Percentiles rank a stretch among this genome's conserved stretches.
Evolutionary conservation across 768 basidiomycete species (phyloP).

Genomic region (Termitomyces sp.): DNA sequence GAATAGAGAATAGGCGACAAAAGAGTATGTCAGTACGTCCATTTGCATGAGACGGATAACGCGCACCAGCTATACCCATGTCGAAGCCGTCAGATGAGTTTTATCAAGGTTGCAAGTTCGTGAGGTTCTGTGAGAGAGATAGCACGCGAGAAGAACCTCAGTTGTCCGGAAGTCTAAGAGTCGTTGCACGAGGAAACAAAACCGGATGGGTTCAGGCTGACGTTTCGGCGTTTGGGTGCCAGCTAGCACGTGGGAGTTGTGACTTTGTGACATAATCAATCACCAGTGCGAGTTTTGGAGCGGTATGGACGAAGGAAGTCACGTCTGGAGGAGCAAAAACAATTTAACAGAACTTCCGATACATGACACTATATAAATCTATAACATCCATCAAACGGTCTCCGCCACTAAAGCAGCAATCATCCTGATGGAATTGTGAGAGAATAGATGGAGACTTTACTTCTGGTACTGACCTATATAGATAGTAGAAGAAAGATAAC

Average conservation of each 20-base stretch:
- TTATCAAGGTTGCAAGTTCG: constrained; percentile 3
- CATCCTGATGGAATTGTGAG: constrained; percentile 45
- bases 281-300: background rate
- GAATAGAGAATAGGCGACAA: constrained; percentile 1
- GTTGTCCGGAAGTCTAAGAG: background rate
- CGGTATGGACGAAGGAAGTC: background rate
- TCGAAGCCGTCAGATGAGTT: constrained; percentile 18
- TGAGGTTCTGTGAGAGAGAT: background rate
- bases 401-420: constrained; percentile 81
- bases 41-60: constrained; percentile 5
- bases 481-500: constrained; percentile 87
- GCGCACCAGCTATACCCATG: constrained; percentile 40
- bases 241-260: constrained; percentile 11
- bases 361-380: constrained; percentile 4
- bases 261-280: background rate
- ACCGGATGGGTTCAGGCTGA: constrained; percentile 11
- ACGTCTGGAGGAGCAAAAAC: background rate
- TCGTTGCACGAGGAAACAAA: constrained; percentile 5
- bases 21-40: constrained; percentile 9
- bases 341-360: constrained; percentile 1
- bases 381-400: constrained; percentile 41
- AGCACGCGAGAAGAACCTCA: background rate
- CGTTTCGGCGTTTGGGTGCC: constrained; percentile 3
- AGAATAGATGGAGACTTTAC: background rate
- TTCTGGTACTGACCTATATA: constrained; percentile 63